Percentiles rank a stretch among this genome's conserved stretches.
phyloP scores from a whole-genome alignment of 192 early-diverging fungal genomes.

The Piromyces finnis region DNA sequence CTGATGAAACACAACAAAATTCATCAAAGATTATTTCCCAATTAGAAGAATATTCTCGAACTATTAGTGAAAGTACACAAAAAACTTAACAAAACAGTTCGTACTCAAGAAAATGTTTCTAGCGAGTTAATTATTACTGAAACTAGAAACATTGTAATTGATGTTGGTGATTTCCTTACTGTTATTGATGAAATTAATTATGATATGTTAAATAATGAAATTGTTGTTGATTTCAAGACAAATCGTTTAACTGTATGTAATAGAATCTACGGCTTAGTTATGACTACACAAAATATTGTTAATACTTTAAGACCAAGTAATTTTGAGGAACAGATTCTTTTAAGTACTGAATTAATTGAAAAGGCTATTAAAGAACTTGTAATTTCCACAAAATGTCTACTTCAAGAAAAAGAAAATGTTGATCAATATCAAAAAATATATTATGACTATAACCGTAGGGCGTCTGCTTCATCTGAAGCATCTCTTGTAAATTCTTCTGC shows the following conservation, averaged over 20 bases:
- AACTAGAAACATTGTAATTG: slow-evolving; percentile 16
- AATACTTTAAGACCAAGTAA: not conserved
- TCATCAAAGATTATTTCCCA: slow-evolving; percentile 17
- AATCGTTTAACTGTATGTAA: slow-evolving; percentile 45
- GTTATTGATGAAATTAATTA: slow-evolving; percentile 31
- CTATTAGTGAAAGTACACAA: not conserved
- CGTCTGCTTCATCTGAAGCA: not conserved
- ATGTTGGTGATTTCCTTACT: slow-evolving; percentile 29
- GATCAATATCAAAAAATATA: not conserved
- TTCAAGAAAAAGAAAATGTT: not conserved
- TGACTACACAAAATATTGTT: not conserved
- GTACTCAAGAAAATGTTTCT: not conserved
- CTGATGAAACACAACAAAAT: not conserved
- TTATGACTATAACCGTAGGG: not conserved
- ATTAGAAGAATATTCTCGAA: slow-evolving; percentile 9
- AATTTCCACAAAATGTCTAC: not conserved
- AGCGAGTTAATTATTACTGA: slow-evolving; percentile 11
- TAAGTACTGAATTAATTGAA: not conserved
- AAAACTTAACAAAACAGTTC: not conserved
- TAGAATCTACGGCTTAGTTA: slow-evolving; percentile 22
- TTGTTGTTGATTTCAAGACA: slow-evolving; percentile 32
- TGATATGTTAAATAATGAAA: slow-evolving; percentile 1
- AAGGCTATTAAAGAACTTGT: not conserved
- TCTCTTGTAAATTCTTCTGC: not conserved
- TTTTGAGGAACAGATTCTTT: not conserved